These are phyloP conservation scores for Halenospora varia DNA, from an alignment of 495 filamentous ascomycete genomes.

Conservation along the genomic window DNA sequence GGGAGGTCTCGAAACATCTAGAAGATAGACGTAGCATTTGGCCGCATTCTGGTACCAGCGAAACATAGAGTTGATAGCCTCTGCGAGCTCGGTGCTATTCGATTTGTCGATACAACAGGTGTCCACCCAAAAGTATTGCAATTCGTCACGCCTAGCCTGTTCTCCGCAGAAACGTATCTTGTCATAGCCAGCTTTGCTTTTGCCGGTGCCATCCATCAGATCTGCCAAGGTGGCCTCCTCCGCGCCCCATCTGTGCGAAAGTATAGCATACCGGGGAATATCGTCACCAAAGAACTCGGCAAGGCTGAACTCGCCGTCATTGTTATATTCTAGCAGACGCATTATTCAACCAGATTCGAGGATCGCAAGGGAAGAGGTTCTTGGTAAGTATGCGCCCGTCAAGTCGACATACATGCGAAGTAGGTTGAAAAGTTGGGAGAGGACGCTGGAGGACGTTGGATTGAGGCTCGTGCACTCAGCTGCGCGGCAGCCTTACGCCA, in stretches of 20 bases:
- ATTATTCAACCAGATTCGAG: slow-evolving; percentile 5
- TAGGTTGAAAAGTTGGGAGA: slow-evolving; percentile 2
- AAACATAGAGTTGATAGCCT: too few relatives aligned
- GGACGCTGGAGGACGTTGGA: slow-evolving; percentile 1
- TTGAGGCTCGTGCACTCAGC: slow-evolving; percentile 1
- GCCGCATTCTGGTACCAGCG: too few relatives aligned
- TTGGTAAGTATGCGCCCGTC: slow-evolving; percentile 3
- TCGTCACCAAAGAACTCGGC: slow-evolving; percentile 3
- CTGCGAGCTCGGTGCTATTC: too few relatives aligned
- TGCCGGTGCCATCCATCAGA: slow-evolving; percentile 10
- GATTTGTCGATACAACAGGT: too few relatives aligned
- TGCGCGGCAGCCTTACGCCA: too few relatives aligned
- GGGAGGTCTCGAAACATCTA: slow-evolving; percentile 10
- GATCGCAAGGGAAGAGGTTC: background rate
- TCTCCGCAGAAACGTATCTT: too few relatives aligned
- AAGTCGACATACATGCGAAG: slow-evolving; percentile 9
- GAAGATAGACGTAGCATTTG: slow-evolving; percentile 17
- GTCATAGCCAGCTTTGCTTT: slow-evolving; percentile 16
- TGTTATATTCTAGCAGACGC: too few relatives aligned
- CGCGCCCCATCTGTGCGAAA: slow-evolving; percentile 27
- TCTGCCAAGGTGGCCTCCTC: slow-evolving; percentile 28
- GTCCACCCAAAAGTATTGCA: too few relatives aligned
- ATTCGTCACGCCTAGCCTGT: too few relatives aligned
- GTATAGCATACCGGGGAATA: slow-evolving; percentile 23
- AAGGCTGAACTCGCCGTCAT: slow-evolving; percentile 13